Percentiles rank a stretch among this genome's conserved stretches.
Evolutionary conservation across 2,329 filamentous ascomycete genomes (phyloP).

Genomic region (Phoma sp.): DNA sequence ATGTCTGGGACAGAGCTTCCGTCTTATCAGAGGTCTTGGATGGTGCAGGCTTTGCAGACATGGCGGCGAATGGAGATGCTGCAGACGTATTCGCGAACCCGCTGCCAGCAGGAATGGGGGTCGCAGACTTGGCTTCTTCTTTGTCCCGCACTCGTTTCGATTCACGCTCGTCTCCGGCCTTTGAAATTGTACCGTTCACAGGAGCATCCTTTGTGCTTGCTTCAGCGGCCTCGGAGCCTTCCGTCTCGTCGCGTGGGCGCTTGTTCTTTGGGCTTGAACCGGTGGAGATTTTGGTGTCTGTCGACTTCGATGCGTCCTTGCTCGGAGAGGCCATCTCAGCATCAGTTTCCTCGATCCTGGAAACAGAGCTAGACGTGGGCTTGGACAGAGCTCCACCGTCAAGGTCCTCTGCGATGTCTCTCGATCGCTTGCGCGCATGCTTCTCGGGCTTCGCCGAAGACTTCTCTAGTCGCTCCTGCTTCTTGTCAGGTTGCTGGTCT

Average conservation of each 20-base stretch:
- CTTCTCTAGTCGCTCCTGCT: slow-evolving; percentile 34
- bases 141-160: slow-evolving; percentile 47
- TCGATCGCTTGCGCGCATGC: slow-evolving; percentile 56
- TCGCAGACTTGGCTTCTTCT: slow-evolving; percentile 27
- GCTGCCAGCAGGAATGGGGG: slow-evolving; percentile 46
- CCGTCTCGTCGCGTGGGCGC: slow-evolving; percentile 49
- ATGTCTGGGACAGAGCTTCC: slow-evolving; percentile 46
- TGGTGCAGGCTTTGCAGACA: slow-evolving; percentile 47
- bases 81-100: slow-evolving; percentile 55
- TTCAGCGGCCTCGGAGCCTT: slow-evolving; percentile 19
- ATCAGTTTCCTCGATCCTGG: slow-evolving; percentile 40
- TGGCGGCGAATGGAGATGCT: slow-evolving; percentile 56
- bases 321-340: slow-evolving; percentile 35
- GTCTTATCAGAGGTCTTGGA: slow-evolving; percentile 29
- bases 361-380: slow-evolving; percentile 39
- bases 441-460: slow-evolving; percentile 42
- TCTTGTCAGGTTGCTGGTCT: slow-evolving; percentile 41
- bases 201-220: slow-evolving; percentile 13
- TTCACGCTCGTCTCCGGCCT: slow-evolving; percentile 39
- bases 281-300: slow-evolving; percentile 15
- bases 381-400: slow-evolving; percentile 40
- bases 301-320: slow-evolving; percentile 13
- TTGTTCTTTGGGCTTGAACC: slow-evolving; percentile 57
- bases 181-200: slow-evolving; percentile 22
- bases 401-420: slow-evolving; percentile 50